Conservation (phyloP, 2,329 filamentous ascomycete genomes). For the Alternaria consortialis region DNA sequence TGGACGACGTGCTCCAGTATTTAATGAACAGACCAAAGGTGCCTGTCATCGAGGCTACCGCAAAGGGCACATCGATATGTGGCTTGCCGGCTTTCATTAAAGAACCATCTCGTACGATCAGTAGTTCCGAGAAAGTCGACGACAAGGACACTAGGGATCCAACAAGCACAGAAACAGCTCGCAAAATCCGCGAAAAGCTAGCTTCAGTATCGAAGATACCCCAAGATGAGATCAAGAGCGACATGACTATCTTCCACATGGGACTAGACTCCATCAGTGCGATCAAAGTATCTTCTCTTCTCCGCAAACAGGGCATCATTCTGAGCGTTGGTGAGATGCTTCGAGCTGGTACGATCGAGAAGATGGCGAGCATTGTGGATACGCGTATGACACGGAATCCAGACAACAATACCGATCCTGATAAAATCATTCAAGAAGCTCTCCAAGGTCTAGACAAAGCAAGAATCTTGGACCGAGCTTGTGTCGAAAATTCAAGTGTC, state of each 20-base stretch:
- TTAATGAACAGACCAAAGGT: constrained; percentile 62
- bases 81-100: constrained; percentile 62
- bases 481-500: constrained; percentile 58
- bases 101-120: not conserved
- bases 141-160: not conserved
- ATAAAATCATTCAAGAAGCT: constrained; percentile 17
- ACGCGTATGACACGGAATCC: constrained; percentile 8
- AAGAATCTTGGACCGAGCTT: constrained; percentile 51
- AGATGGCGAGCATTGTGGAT: constrained; percentile 64
- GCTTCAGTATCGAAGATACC: constrained; percentile 69
- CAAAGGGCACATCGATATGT: constrained; percentile 68
- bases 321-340: constrained; percentile 77
- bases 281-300: constrained; percentile 79
- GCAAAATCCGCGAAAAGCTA: constrained; percentile 57
- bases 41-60: constrained; percentile 64
- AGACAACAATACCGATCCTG: constrained; percentile 7
- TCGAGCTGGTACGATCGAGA: constrained; percentile 68
- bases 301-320: constrained; percentile 70
- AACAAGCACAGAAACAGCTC: constrained; percentile 47
- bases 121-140: not conserved
- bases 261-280: constrained; percentile 92
- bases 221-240: constrained; percentile 64
- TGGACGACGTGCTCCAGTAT: constrained; percentile 68
- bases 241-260: constrained; percentile 79
- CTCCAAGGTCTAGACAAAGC: constrained; percentile 53